phyloP scores from a whole-genome alignment of 2,329 filamentous ascomycete genomes.

The Colletotrichum scovillei region DNA sequence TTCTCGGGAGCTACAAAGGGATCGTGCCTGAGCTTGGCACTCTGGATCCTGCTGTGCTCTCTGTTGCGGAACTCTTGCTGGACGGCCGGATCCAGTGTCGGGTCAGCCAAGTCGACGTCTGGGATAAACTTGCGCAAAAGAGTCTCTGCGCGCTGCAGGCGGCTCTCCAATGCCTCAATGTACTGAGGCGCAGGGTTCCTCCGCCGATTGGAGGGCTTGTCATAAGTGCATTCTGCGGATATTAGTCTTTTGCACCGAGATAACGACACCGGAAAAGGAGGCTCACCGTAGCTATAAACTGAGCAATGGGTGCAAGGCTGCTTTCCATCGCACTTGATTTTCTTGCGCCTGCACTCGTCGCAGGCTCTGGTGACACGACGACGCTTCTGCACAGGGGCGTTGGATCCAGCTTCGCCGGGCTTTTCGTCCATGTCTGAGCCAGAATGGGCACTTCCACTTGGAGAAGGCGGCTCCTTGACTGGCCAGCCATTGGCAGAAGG shows the following conservation, averaged over 20 bases:
- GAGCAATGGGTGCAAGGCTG: conserved; percentile 95
- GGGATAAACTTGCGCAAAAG: conserved; percentile 84
- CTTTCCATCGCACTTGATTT: conserved; percentile 89
- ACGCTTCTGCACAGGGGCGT: conserved; percentile 77
- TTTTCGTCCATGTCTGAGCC: conserved; percentile 53
- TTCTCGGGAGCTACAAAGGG: conserved; percentile 50
- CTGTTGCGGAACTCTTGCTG: conserved; percentile 74
- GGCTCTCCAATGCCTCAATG: conserved; percentile 87
- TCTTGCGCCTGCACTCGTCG: conserved; percentile 85
- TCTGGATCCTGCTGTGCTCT: conserved; percentile 61
- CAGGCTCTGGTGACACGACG: conserved; percentile 83
- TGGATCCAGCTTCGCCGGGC: conserved; percentile 48
- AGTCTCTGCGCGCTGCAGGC: conserved; percentile 84
- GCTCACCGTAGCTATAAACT: conserved; percentile 93
- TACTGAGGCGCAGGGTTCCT: conserved; percentile 94
- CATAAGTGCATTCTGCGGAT: conserved; percentile 86
- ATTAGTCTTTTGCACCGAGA: conserved; percentile 38
- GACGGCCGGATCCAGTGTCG: conserved; percentile 81
- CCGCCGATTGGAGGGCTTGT: conserved; percentile 91
- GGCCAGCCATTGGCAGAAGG: conserved; percentile 49
- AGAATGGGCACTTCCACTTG: conserved; percentile 56
- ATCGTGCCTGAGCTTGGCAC: conserved; percentile 53
- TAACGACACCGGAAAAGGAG: no score
- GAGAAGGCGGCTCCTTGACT: conserved; percentile 49
- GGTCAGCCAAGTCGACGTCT: conserved; percentile 86